A percentile compares a stretch with the other conserved stretches of the same genome.
Evolutionary conservation across 495 filamentous ascomycete species (phyloP).

Genomic region (Cetradonia linearis): DNA sequence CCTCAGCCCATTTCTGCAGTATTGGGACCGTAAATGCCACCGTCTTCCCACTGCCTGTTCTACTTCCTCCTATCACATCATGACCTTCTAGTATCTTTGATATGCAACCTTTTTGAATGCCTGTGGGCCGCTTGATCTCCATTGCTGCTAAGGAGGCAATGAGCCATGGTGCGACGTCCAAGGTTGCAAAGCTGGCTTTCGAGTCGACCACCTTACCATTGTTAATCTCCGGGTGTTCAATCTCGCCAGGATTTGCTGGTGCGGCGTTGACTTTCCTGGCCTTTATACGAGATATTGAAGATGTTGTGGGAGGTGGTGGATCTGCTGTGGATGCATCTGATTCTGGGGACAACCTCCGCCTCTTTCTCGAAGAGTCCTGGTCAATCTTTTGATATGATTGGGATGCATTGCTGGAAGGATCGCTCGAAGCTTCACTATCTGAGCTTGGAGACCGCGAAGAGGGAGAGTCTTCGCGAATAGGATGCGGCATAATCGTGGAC

Average conservation of each 20-base stretch:
- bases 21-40: slow-evolving; percentile 91
- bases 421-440: not conserved
- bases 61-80: slow-evolving; percentile 88
- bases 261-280: not conserved
- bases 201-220: slow-evolving; percentile 32
- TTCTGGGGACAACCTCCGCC: slow-evolving; percentile 6
- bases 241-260: not conserved
- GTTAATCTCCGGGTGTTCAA: slow-evolving; percentile 17
- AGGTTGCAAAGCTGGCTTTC: slow-evolving; percentile 58
- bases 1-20: slow-evolving; percentile 82
- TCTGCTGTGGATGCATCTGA: not conserved
- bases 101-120: slow-evolving; percentile 87
- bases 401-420: not conserved
- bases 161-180: slow-evolving; percentile 80
- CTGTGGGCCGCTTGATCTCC: slow-evolving; percentile 80
- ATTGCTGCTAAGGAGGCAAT: slow-evolving; percentile 73
- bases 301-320: not conserved
- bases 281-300: slow-evolving; percentile 19
- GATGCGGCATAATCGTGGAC: not conserved
- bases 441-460: not conserved
- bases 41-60: slow-evolving; percentile 98
- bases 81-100: slow-evolving; percentile 79
- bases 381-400: not conserved
- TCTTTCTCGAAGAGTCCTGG: not conserved
- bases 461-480: not conserved